phyloP scores from a whole-genome alignment of 768 basidiomycete genomes.

The Leucocoprinus birnbaumii region DNA sequence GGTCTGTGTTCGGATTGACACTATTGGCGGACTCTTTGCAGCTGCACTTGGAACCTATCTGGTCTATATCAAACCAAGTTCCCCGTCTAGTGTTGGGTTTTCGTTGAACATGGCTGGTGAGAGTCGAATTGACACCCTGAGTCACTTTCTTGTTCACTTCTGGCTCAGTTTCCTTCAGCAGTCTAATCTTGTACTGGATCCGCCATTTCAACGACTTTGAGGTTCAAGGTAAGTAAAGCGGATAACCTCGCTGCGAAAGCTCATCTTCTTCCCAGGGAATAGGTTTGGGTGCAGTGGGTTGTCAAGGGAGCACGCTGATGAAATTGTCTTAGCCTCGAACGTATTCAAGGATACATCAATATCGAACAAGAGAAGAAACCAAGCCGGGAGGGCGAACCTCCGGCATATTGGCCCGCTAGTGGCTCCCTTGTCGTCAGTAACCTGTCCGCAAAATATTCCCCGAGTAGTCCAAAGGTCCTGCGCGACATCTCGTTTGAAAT shows the following conservation, averaged over 20 bases:
- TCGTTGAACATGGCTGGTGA: constrained; percentile 50
- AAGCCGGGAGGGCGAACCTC: constrained; percentile 39
- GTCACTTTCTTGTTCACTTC: neutral
- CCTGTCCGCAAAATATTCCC: constrained; percentile 55
- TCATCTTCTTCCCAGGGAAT: constrained; percentile 8
- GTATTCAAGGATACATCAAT: constrained; percentile 60
- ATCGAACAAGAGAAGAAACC: constrained; percentile 56
- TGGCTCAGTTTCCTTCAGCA: constrained; percentile 45
- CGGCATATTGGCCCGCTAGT: constrained; percentile 65
- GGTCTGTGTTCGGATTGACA: constrained; percentile 49
- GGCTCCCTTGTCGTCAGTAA: constrained; percentile 53
- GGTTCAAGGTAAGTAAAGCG: constrained; percentile 28
- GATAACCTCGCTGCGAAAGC: neutral
- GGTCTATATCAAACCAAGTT: constrained; percentile 36
- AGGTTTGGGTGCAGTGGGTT: constrained; percentile 6
- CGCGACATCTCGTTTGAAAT: constrained; percentile 46
- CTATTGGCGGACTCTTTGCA: constrained; percentile 52
- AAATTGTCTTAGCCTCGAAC: constrained; percentile 43
- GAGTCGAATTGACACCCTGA: neutral
- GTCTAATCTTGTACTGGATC: constrained; percentile 51
- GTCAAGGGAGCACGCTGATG: no score
- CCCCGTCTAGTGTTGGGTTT: constrained; percentile 44
- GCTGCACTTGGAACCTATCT: constrained; percentile 52
- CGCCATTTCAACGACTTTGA: constrained; percentile 40
- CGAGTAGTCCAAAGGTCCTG: constrained; percentile 48